Base-by-base conservation (phyloP, 495 filamentous ascomycete genomes). In the Xylaria sp. region DNA sequence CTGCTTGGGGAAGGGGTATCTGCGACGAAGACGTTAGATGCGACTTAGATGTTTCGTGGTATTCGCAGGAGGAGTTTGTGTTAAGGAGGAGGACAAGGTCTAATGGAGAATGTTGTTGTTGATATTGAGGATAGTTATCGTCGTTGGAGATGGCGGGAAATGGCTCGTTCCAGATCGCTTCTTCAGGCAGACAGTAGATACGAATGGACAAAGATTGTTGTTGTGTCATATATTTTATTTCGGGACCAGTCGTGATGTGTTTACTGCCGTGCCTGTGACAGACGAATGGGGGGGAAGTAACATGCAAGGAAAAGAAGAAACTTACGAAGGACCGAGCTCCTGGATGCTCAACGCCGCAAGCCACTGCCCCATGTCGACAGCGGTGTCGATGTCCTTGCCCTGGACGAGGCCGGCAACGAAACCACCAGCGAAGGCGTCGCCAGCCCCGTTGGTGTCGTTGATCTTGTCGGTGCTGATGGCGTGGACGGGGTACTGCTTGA, bases 361-460 rank as follows among this genome's bases (percentile, higher is more conserved):
- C 96, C 96, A 99, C 80, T 97, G 93, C 59, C 97, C 96, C 86
- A 95, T 91, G 78, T 98, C 91, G 59, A 98, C 83, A 74, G 85
- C 87, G 69, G 90, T 87, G 61, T 91, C 90, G 15, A 99, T 83
- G 52, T 89, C 79, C 84, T 94, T 91, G 78, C 93, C 94, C 78
- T 93, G 86, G 58, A 97, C 93, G 70, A 99, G 83, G 74, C 94
- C 96, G 59, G 95, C 95, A 58, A 90, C 83, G 83, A 99, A 95
- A 71, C 96, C 96, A 78, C 95, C 96, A 65, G 95, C 95, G 77
- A 98, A 99, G 43, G 97, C 96, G 81, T 99, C 96, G 81, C 94
- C 96, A 70, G 96, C 96, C 78, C 96, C 96, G 79, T 94, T 99
- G 76, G 96, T 98, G 83, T 99, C 96, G 78, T 89, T 90, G 80